Evolutionary conservation across 1,139 yeast species (phyloP).

Genomic region (Hyphopichia buzzinii): DNA sequence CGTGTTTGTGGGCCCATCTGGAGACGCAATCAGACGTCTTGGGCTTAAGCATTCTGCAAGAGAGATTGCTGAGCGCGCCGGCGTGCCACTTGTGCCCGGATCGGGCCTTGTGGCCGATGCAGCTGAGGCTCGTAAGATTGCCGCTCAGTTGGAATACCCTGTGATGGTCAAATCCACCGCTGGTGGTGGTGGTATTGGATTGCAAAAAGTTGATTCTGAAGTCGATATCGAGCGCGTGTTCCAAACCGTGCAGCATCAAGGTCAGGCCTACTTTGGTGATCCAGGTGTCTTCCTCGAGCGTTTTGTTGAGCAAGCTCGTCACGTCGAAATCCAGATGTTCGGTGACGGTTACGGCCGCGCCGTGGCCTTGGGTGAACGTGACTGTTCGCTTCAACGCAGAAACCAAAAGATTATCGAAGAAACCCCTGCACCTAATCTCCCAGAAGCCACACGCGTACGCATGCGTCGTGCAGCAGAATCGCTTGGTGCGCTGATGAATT

Average conservation of each 20-base stretch:
- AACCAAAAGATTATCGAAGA: conserved; percentile 96
- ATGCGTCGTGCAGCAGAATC: conserved; percentile 87
- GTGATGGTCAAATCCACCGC: conserved; percentile 97
- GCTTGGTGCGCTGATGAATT: conserved; percentile 74
- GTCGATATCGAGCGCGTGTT: conserved; percentile 80
- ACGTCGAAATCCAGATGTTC: conserved; percentile 93
- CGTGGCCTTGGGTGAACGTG: conserved; percentile 93
- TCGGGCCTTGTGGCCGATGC: conserved; percentile 73
- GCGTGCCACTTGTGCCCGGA: conserved; percentile 95
- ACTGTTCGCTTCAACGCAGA: conserved; percentile 95
- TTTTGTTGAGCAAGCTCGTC: conserved; percentile 91
- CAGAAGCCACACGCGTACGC: conserved; percentile 67
- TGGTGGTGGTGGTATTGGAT: conserved; percentile 99
- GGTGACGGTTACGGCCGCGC: conserved; percentile 95
- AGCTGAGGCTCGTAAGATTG: conserved; percentile 72
- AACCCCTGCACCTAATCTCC: conserved; percentile 94
- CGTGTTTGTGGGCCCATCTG: conserved; percentile 92
- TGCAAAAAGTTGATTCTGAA: conserved; percentile 85
- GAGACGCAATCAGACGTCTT: conserved; percentile 83
- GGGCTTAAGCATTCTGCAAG: conserved; percentile 97
- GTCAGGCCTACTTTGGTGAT: conserved; percentile 89
- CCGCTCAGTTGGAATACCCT: conserved; percentile 81
- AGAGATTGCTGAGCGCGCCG: conserved; percentile 82
- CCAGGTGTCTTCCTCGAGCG: conserved; percentile 92
- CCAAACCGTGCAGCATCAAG: conserved; percentile 90